Base-by-base conservation (phyloP, 2,329 filamentous ascomycete species). In the Aspergillus bombycis region DNA sequence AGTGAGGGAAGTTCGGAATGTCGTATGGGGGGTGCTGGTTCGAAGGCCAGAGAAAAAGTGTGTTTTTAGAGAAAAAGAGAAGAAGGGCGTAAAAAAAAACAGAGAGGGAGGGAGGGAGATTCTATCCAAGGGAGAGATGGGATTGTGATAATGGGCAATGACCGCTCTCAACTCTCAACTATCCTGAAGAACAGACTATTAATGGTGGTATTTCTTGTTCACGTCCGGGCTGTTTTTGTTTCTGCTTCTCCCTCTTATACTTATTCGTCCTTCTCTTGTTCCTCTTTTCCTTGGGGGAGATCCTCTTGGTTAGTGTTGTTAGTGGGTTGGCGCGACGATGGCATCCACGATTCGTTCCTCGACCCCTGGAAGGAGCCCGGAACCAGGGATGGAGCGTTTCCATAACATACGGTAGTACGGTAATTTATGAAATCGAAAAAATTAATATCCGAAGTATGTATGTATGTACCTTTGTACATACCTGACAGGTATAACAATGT, bases 311-410 rank as follows among this genome's bases (percentile, higher is more conserved):
- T 60, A 53, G 57, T 34, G 50, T 61, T 46, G 55, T 48, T 52
- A 38, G 62, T 66, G 62, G 64, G 58, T 48, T 64, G 59, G 64
- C 52, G 53, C 50, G 60, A 66, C 45, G 30, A 60, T 54, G 60
- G 64, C 64, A 67, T 64, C 62, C 58, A 61, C 59, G 61, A 63
- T 67, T 68, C 57, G 62, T 55, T 54, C 38, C 23, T 56, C 19
- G n/a, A 58, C 68, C 69, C 69, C 67, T 70, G 67, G 60, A 68
- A 69, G 61, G 62, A 62, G 62, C 63, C 65, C 65, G 58, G 63
- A 65, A 66, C 63, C 61, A 66, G 64, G 48, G 61, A 63, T 62
- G 32, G 14, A 45, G 52, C 38, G n/a, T 55, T 23, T 23, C 23
- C 28, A 19, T 53, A 28, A 53, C 30, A 53, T n/a, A 36, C 34